Percentiles rank a stretch among this genome's conserved stretches.
phyloP scores from a whole-genome alignment of 495 filamentous ascomycete species.

The Pseudoneurospora amorphoporcata region DNA sequence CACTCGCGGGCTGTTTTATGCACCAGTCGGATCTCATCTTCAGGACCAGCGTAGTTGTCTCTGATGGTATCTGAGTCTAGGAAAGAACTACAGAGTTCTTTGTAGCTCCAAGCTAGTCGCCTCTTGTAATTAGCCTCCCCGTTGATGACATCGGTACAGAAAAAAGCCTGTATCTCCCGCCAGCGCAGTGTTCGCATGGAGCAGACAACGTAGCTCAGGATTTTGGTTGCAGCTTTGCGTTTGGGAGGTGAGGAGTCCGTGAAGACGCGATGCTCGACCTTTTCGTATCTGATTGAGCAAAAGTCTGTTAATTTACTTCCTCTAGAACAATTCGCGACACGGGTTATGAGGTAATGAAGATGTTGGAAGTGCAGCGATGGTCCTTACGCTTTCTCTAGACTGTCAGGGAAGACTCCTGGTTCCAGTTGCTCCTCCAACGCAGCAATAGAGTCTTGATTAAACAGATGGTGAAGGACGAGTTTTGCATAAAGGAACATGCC shows the following conservation, averaged over 20 bases:
- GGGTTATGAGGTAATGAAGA: too few relatives aligned
- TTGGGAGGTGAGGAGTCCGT: background rate
- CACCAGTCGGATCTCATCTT: background rate
- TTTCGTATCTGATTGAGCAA: background rate
- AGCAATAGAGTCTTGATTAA: background rate
- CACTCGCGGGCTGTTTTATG: background rate
- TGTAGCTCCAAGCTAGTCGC: background rate
- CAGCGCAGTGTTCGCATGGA: background rate
- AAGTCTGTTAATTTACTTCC: background rate
- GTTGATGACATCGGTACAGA: background rate
- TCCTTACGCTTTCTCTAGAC: background rate
- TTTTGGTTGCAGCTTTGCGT: background rate
- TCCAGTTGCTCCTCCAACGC: background rate
- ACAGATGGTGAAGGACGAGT: background rate
- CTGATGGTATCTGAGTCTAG: background rate
- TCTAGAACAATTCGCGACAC: too few relatives aligned
- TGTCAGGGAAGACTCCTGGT: background rate
- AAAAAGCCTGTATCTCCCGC: background rate
- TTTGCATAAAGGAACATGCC: too few relatives aligned
- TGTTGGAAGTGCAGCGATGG: too few relatives aligned
- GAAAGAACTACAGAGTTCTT: background rate
- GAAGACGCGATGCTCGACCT: background rate
- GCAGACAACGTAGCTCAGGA: background rate
- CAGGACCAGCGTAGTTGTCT: too few relatives aligned
- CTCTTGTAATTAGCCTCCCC: background rate